Evolutionary conservation across 2,329 filamentous ascomycete species (phyloP).

Genomic region (Paraconiothyrium sp.): DNA sequence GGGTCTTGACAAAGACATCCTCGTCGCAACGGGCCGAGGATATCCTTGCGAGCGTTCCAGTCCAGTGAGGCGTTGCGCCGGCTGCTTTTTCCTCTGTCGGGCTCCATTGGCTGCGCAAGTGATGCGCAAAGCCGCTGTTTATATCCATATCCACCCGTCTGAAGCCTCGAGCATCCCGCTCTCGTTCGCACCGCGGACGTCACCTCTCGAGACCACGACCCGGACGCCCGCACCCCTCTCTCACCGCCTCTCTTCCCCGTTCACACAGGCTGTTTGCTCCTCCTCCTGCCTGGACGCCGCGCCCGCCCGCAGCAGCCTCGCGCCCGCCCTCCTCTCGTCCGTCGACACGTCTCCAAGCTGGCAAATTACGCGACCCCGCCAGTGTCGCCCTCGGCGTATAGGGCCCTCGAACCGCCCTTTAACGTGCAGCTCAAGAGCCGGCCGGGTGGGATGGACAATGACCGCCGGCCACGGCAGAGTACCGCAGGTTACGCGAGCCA

Average conservation of each 20-base stretch:
- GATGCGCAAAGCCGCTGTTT: slow-evolving; percentile 48
- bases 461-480: slow-evolving; percentile 77
- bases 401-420: slow-evolving; percentile 66
- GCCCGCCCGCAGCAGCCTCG: slow-evolving; percentile 20
- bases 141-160: slow-evolving; percentile 48
- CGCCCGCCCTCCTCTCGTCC: slow-evolving; percentile 15
- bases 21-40: slow-evolving; percentile 49
- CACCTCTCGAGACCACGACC: slow-evolving; percentile 29
- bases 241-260: slow-evolving; percentile 7
- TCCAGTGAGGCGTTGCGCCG: slow-evolving; percentile 49
- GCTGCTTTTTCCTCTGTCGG: slow-evolving; percentile 42
- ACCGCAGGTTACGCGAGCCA: slow-evolving; percentile 68
- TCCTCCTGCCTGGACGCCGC: background rate
- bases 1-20: slow-evolving; percentile 43
- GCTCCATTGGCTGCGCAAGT: slow-evolving; percentile 49
- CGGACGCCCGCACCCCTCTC: slow-evolving; percentile 13
- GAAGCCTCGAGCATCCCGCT: slow-evolving; percentile 39
- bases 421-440: slow-evolving; percentile 63
- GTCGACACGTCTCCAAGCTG: slow-evolving; percentile 65
- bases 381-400: slow-evolving; percentile 72
- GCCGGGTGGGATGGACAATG: slow-evolving; percentile 78
- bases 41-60: slow-evolving; percentile 44
- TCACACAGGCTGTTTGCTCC: background rate
- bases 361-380: slow-evolving; percentile 70
- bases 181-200: slow-evolving; percentile 35